Conservation (phyloP, 2,329 filamentous ascomycete species). For the Alternaria hordeiaustralica region DNA sequence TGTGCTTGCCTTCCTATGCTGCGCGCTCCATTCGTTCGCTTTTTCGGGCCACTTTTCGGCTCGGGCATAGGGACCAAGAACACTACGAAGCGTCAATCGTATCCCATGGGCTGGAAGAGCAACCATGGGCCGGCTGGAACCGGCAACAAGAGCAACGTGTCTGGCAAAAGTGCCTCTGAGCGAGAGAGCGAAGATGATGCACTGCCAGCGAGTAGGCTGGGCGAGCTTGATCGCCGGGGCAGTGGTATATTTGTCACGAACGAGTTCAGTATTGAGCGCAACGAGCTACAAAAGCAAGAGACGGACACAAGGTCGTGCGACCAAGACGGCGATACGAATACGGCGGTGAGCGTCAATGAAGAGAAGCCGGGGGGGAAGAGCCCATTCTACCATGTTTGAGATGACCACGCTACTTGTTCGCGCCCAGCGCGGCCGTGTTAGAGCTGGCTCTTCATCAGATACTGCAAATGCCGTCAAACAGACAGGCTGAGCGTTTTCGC, state of each 20-base stretch:
- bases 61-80: conserved; percentile 2
- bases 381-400: conserved; percentile 22
- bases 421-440: background rate
- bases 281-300: conserved; percentile 10
- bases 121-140: conserved; percentile 5
- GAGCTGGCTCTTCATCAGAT: background rate
- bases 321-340: conserved; percentile 11
- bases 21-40: conserved; percentile 26
- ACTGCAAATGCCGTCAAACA: background rate
- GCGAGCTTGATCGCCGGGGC: conserved; percentile 9
- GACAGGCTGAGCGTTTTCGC: background rate
- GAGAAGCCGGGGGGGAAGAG: conserved; percentile 19
- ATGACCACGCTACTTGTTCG: background rate
- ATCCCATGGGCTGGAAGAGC: conserved; percentile 20
- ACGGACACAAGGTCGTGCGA: conserved; percentile 8
- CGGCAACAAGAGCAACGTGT: conserved; percentile 12
- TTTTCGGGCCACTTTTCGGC: conserved; percentile 30
- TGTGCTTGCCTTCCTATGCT: conserved; percentile 33
- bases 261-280: conserved; percentile 26
- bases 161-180: conserved; percentile 13
- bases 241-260: conserved; percentile 29
- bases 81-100: conserved; percentile 17
- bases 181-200: conserved; percentile 25
- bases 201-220: background rate
- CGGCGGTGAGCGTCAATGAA: conserved; percentile 15